phyloP scores from a whole-genome alignment of 1,284 basidiomycete genomes.

The Pascua guehoae region DNA sequence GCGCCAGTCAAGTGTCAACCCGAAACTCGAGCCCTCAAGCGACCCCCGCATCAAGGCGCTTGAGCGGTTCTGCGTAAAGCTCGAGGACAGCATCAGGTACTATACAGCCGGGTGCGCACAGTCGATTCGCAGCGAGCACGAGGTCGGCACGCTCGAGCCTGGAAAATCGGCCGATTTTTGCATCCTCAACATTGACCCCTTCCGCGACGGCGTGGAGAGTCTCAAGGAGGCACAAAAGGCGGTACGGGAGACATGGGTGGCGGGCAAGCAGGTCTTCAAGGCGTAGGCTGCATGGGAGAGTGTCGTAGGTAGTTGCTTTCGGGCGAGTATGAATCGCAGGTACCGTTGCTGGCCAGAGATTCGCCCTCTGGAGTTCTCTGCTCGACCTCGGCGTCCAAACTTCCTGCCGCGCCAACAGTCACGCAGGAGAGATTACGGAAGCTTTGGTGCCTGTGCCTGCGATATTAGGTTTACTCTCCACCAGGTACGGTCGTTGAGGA shows the following conservation, averaged over 20 bases:
- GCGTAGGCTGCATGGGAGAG: conserved; percentile 1
- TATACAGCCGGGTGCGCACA: conserved; percentile 24
- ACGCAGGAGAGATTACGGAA: no score
- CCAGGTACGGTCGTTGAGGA: no score
- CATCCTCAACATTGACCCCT: conserved; percentile 28
- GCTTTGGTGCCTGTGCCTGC: no score
- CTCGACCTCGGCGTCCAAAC: no score
- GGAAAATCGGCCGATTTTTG: conserved; percentile 34
- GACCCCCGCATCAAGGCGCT: conserved; percentile 11
- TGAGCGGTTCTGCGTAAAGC: conserved; percentile 13
- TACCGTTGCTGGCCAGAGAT: no score
- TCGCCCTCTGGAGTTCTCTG: no score
- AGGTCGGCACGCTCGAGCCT: conserved; percentile 18
- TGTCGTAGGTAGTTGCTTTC: no score
- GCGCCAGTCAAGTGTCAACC: conserved; percentile 23
- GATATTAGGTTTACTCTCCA: no score
- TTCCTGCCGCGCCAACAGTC: no score
- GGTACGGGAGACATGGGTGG: conserved; percentile 28
- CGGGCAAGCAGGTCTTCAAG: conserved; percentile 17
- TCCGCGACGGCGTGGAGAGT: conserved; percentile 23
- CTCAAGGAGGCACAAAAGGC: conserved; percentile 26
- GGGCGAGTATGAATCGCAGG: no score
- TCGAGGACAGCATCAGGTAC: conserved; percentile 20
- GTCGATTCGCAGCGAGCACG: conserved; percentile 14
- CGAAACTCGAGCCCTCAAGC: conserved; percentile 5